A percentile compares a stretch with the other conserved stretches of the same genome.
phyloP scores from a whole-genome alignment of 345 rosid genomes.

The Pistacia vera region DNA sequence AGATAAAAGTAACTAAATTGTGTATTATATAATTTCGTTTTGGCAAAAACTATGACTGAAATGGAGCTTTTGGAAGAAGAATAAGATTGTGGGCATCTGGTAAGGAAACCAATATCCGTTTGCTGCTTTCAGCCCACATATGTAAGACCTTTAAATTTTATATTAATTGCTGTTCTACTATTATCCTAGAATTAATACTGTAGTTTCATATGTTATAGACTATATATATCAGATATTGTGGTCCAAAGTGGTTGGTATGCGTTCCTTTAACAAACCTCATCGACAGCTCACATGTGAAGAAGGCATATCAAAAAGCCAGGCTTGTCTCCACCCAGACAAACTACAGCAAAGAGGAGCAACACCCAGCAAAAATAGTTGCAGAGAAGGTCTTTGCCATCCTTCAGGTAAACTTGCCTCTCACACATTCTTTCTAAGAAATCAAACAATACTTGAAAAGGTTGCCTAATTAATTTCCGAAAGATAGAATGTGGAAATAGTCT shows the following conservation, averaged over 20 bases:
- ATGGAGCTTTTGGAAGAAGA: slow-evolving; percentile 66
- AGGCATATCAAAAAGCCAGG: slow-evolving; percentile 91
- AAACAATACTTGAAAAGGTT: background rate
- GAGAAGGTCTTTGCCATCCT: slow-evolving; percentile 73
- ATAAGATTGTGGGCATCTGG: slow-evolving; percentile 73
- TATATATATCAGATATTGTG: slow-evolving; percentile 61
- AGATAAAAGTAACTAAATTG: background rate
- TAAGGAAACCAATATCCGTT: slow-evolving; percentile 68
- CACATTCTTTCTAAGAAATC: background rate
- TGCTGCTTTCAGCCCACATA: slow-evolving; percentile 76
- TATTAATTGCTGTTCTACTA: too few species aligned
- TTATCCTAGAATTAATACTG: too few species aligned
- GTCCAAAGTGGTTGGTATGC: slow-evolving; percentile 78
- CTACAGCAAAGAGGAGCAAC: slow-evolving; percentile 87
- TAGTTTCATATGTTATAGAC: too few species aligned
- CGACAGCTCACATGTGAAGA: slow-evolving; percentile 80
- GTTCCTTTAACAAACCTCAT: slow-evolving; percentile 55
- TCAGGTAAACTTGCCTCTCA: slow-evolving; percentile 49
- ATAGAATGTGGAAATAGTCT: background rate
- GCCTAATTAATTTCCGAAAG: background rate
- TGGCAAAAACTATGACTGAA: slow-evolving; percentile 43
- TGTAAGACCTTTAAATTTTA: slow-evolving; percentile 33
- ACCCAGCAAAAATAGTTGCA: slow-evolving; percentile 68
- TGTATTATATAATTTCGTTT: background rate
- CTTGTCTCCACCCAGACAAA: slow-evolving; percentile 96